phyloP scores from a whole-genome alignment of 306 rosid species.

The Crataegus laevigata region DNA sequence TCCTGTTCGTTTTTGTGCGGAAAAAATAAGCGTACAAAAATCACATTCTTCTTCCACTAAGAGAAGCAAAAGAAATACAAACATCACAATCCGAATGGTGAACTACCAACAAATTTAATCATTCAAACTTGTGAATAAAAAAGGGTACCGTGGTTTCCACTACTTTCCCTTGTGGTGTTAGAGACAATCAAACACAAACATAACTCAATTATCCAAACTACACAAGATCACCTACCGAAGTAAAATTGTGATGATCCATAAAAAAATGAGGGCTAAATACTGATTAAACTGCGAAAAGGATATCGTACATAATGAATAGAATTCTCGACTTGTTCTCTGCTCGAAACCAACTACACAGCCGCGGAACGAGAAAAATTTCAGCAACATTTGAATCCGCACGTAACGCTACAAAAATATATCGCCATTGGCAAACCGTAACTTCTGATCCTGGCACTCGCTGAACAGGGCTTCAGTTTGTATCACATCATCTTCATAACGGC shows the following conservation, averaged over 20 bases:
- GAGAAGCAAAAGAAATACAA: neutral
- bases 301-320: conserved; percentile 55
- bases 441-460: conserved; percentile 26
- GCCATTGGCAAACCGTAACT: conserved; percentile 14
- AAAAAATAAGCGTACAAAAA: no score
- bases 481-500: conserved; percentile 13
- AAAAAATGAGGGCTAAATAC: conserved; percentile 21
- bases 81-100: neutral
- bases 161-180: neutral
- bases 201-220: conserved; percentile 18
- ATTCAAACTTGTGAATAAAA: neutral
- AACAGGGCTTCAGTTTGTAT: conserved; percentile 23
- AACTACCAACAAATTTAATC: neutral
- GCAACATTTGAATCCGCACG: conserved; percentile 27
- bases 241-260: conserved; percentile 38
- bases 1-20: neutral
- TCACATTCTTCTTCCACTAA: neutral
- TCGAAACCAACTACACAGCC: conserved; percentile 39
- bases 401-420: conserved; percentile 20
- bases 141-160: neutral
- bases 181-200: neutral
- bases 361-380: conserved; percentile 32
- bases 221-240: conserved; percentile 19
- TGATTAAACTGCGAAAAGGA: conserved; percentile 29
- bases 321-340: conserved; percentile 49